Base-by-base conservation (phyloP, 306 rosid genomes). In the Dicorynia guianensis region DNA sequence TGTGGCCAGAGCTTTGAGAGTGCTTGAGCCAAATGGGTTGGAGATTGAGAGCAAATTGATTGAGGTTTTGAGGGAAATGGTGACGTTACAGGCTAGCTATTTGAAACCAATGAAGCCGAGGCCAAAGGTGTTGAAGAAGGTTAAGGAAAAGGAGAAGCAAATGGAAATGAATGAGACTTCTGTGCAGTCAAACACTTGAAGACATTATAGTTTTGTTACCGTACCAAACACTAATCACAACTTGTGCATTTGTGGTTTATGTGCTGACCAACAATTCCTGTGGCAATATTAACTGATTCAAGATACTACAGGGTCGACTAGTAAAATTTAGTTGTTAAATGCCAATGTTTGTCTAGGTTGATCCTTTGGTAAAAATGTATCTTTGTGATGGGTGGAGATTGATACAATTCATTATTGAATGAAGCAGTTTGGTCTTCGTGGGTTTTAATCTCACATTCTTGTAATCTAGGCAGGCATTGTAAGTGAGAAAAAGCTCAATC, bases 51-150 rank as follows among this genome's bases (percentile, higher is more conserved):
- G 58, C 4, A 74, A 6, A 35, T 69, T 92, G 68, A 61, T 94
- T 36, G 67, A 57, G 70, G 88, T 90, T 46, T 74, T 94, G 88
- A 83, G 82, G 83, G 96, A 94, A 38, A 83, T 87, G 96, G 97
- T 91, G 57, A 81, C 78, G 69, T 78, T 87, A 13, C 97, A 90
- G 80, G 90, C 93, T 69, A 49, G 80, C 8, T 90, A 73, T 76
- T 55, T 94, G 70, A 94, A 85, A 84, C 93, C 93, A 33, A 25
- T 77, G n/a, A 90, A 87, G 55, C 76, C 88, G 7, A 87, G 93
- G 81, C 90, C 93, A 7, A 94, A 85, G 64, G 67, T 88, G 87
- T 35, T 68, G 67, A 94, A 88, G 85, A 84, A 76, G 65, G 61
- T 11, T 11, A 83, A 75, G 66, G 75, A 33, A 19, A 76, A 67